Percentiles rank a stretch among this genome's conserved stretches.
Evolutionary conservation across 2,329 filamentous ascomycete species (phyloP).

Genomic region (Elsinoe arachidis): DNA sequence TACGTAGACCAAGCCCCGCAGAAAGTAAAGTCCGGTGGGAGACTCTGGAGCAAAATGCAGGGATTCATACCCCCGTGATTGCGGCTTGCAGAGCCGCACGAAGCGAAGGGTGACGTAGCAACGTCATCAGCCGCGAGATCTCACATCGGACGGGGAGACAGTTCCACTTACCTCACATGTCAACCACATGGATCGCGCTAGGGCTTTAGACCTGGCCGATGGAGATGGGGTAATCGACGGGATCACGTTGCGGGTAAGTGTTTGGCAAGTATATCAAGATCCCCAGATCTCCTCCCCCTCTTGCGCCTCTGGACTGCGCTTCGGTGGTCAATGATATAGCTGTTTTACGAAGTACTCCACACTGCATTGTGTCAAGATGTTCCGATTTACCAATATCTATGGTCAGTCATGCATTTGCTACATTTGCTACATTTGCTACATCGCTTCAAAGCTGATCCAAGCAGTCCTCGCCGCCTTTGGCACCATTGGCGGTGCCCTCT

Average conservation of each 20-base stretch:
- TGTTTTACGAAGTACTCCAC: too few species aligned
- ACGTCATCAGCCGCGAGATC: neutral
- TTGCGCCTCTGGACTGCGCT: neutral
- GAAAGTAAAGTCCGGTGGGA: neutral
- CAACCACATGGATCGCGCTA: neutral
- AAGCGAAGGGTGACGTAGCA: neutral
- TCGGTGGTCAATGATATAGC: too few species aligned
- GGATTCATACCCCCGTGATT: too few species aligned
- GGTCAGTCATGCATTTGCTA: neutral
- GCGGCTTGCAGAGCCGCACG: neutral
- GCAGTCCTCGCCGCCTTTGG: constrained; percentile 44
- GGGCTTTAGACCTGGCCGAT: neutral
- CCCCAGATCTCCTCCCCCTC: neutral
- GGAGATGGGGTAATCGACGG: neutral
- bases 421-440: neutral
- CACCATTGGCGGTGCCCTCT: constrained; percentile 57
- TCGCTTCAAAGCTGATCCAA: too few species aligned
- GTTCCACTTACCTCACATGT: constrained; percentile 2
- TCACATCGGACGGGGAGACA: neutral
- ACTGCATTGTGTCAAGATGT: neutral
- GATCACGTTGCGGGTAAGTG: neutral
- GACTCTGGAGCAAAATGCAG: neutral
- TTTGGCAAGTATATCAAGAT: neutral
- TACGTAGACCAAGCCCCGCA: neutral
- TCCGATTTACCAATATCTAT: constrained; percentile 6